A percentile compares a stretch with the other conserved stretches of the same genome.
phyloP scores from a whole-genome alignment of 2,329 filamentous ascomycete genomes.

The Dothiorella sarmentorum region DNA sequence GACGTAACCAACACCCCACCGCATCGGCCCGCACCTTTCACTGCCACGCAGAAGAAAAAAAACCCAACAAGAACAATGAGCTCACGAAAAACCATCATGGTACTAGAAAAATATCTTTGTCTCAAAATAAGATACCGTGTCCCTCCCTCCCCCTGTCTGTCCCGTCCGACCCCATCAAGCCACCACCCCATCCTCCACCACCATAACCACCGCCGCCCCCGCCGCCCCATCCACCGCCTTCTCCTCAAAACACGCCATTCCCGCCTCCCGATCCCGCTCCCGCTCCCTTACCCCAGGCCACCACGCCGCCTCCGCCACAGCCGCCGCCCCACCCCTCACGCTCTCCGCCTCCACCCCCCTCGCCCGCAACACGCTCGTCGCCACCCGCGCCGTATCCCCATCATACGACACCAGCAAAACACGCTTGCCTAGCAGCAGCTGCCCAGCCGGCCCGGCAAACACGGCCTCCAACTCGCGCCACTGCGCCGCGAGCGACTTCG shows the following conservation, averaged over 20 bases:
- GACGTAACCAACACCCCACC: too few relatives aligned
- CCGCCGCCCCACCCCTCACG: conserved; percentile 18
- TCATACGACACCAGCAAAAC: conserved; percentile 53
- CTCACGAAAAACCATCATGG: background rate
- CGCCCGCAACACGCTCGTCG: conserved; percentile 52
- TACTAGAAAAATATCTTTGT: too few relatives aligned
- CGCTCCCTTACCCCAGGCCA: background rate
- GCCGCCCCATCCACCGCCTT: background rate
- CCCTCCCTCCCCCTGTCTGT: too few relatives aligned
- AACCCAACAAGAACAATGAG: background rate
- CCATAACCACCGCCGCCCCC: background rate
- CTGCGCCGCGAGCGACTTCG: conserved; percentile 41
- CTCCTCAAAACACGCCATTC: too few relatives aligned
- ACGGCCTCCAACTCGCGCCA: conserved; percentile 48
- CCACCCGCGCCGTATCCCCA: conserved; percentile 54
- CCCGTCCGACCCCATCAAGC: too few relatives aligned
- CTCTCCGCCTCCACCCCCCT: conserved; percentile 35
- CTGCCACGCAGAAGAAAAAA: too few relatives aligned
- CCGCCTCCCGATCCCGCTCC: background rate
- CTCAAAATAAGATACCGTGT: too few relatives aligned
- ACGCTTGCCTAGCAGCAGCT: conserved; percentile 28
- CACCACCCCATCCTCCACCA: background rate
- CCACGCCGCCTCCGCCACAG: background rate
- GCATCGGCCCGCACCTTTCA: too few relatives aligned
- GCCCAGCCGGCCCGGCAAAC: conserved; percentile 30